Evolutionary conservation across 257 asterid species (phyloP).

Genomic region (Nicotiana obtusifolia): DNA sequence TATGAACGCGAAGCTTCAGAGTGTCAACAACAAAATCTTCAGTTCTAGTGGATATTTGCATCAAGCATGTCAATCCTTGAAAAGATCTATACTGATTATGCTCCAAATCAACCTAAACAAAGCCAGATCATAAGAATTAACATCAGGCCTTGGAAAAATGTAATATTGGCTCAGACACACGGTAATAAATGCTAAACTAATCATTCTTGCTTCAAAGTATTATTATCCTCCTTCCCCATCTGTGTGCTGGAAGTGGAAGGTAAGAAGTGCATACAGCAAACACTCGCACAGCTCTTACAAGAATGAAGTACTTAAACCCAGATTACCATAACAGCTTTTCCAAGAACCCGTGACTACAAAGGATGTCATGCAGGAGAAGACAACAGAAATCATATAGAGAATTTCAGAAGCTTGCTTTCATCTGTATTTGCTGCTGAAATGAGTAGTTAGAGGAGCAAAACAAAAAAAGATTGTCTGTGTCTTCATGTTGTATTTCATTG

Average conservation of each 20-base stretch:
- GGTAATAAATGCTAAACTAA: neutral
- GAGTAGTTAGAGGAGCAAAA: neutral
- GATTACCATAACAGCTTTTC: neutral
- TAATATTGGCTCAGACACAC: neutral
- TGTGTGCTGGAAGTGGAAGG: neutral
- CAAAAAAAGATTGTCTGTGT: neutral
- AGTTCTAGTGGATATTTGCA: conserved; percentile 96
- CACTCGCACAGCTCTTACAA: neutral
- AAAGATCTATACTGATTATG: conserved; percentile 95
- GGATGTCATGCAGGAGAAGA: neutral
- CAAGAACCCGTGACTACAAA: neutral
- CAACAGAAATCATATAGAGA: neutral
- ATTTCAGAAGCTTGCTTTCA: neutral
- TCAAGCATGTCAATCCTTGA: conserved; percentile 95
- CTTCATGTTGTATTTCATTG: neutral
- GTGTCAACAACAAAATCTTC: conserved; percentile 95
- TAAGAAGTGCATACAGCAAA: neutral
- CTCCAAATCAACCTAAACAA: conserved; percentile 87
- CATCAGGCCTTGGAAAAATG: neutral
- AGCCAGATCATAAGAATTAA: conserved; percentile 13
- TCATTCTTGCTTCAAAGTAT: neutral
- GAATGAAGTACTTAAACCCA: neutral
- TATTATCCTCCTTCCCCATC: neutral
- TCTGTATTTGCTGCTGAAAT: neutral
- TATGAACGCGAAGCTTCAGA: conserved; percentile 76